Percentiles rank a stretch among this genome's conserved stretches.
phyloP scores from a whole-genome alignment of 2,329 filamentous ascomycete genomes.

The Fusarium domesticum region DNA sequence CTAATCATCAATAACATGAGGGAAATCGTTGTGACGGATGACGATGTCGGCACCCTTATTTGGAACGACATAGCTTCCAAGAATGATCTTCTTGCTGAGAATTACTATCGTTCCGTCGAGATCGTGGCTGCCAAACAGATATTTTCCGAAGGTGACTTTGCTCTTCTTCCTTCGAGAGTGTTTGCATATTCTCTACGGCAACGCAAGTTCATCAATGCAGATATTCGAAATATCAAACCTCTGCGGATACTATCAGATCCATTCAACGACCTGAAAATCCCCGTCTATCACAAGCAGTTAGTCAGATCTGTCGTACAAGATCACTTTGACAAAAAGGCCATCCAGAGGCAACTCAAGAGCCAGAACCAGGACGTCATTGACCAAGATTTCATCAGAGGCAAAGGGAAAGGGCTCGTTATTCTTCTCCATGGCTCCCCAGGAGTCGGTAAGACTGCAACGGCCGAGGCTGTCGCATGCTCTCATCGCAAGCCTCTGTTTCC shows the following conservation, averaged over 20 bases:
- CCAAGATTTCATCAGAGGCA: slow-evolving; percentile 1
- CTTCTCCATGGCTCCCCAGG: not conserved
- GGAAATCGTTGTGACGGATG: not conserved
- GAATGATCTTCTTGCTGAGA: too few relatives aligned
- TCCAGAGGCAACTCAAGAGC: too few relatives aligned
- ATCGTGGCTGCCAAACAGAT: not conserved
- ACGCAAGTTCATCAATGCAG: slow-evolving; percentile 1
- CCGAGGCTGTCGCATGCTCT: not conserved
- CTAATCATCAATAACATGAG: not conserved
- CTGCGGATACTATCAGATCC: not conserved
- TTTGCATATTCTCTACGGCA: slow-evolving; percentile 1
- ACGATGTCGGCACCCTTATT: not conserved
- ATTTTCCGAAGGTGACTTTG: not conserved
- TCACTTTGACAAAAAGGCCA: slow-evolving; percentile 1
- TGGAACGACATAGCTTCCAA: not conserved
- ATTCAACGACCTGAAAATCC: not conserved
- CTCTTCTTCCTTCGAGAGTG: not conserved
- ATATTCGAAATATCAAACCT: not conserved
- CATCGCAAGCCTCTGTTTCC: not conserved
- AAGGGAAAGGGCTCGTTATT: not conserved
- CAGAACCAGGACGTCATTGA: too few relatives aligned
- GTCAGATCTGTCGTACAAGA: not conserved
- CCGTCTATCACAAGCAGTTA: not conserved
- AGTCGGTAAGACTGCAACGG: not conserved
- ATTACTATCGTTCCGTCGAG: too few relatives aligned